Evolutionary conservation across 2,329 filamentous ascomycete species (phyloP).

Genomic region (Hypoxylon sp.): DNA sequence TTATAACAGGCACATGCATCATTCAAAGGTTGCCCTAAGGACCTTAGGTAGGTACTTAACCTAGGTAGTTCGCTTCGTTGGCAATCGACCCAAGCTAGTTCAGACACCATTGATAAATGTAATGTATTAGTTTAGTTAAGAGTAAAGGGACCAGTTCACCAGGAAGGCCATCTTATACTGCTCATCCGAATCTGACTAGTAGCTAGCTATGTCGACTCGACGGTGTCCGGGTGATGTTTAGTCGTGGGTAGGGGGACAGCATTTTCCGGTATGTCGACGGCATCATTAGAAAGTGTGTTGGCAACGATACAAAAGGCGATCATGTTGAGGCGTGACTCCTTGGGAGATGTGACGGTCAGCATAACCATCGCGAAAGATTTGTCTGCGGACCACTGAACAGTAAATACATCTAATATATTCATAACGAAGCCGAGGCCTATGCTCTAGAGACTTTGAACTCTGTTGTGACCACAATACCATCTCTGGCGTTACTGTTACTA

Average conservation of each 20-base stretch:
- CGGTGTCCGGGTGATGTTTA: neutral
- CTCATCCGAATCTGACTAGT: neutral
- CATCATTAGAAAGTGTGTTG: neutral
- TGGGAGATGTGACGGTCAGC: neutral
- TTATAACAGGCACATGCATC: no score
- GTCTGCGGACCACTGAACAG: neutral
- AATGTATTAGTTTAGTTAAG: neutral
- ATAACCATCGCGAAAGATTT: neutral
- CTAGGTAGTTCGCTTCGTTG: no score
- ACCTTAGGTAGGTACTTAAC: no score
- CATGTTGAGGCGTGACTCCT: neutral
- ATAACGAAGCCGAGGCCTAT: neutral
- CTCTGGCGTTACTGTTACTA: conserved; percentile 1
- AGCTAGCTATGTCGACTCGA: neutral
- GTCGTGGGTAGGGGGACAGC: neutral
- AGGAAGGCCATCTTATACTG: neutral
- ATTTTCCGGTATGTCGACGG: neutral
- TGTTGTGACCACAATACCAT: conserved; percentile 5
- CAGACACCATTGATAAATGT: no score
- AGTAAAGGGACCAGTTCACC: neutral
- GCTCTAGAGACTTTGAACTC: conserved; percentile 8
- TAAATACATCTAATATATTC: neutral
- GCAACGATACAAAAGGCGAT: neutral
- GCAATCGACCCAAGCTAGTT: neutral
- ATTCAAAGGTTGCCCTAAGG: no score